A percentile compares a stretch with the other conserved stretches of the same genome.
phyloP scores from a whole-genome alignment of 2,329 filamentous ascomycete genomes.

The Albifimbria verrucaria region DNA sequence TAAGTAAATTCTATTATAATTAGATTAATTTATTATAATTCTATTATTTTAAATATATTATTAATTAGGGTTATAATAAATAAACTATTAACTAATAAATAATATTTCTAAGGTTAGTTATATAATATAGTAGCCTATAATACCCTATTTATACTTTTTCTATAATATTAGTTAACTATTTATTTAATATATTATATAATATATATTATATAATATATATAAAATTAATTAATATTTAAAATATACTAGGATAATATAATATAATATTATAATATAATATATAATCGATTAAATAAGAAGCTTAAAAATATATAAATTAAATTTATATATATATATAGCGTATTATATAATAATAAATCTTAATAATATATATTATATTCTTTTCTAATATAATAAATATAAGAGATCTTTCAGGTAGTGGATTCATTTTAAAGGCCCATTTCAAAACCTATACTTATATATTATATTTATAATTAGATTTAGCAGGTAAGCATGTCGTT shows the following conservation, averaged over 20 bases:
- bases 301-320: constrained; percentile 2
- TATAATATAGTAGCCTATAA: not conserved
- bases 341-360: not conserved
- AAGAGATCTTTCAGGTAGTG: too few species aligned
- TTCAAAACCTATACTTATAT: too few species aligned
- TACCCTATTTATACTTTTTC: not conserved
- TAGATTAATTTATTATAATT: not conserved
- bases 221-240: not conserved
- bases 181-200: not conserved
- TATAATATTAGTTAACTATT: not conserved
- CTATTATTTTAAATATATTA: not conserved
- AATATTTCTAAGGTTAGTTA: not conserved
- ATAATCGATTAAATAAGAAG: too few species aligned
- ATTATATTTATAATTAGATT: too few species aligned
- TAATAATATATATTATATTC: not conserved
- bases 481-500: too few species aligned
- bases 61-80: not conserved
- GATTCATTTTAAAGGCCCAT: too few species aligned
- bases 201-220: not conserved
- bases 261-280: not conserved
- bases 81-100: constrained; percentile 4
- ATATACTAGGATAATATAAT: not conserved
- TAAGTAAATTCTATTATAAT: not conserved
- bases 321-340: not conserved
- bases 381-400: too few species aligned